A percentile compares a stretch with the other conserved stretches of the same genome.
These are phyloP conservation scores for Hanseniaspora uvarum DNA, from an alignment of 1,139 yeast genomes.

Conservation along the genomic window DNA sequence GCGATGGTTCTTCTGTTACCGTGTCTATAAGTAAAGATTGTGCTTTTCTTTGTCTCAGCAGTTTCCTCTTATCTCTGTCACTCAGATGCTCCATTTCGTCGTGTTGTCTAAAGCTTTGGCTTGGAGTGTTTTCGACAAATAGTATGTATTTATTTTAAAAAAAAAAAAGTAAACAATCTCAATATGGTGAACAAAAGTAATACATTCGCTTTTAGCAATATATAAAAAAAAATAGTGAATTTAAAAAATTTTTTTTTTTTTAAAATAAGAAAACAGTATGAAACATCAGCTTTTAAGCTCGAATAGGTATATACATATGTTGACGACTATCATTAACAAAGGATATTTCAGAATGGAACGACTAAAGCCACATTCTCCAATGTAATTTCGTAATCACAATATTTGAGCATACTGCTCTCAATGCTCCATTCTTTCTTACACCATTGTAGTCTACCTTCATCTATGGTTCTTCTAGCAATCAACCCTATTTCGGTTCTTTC, in stretches of 20 bases:
- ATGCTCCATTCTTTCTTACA: slow-evolving; percentile 25
- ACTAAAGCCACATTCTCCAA: slow-evolving; percentile 62
- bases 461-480: slow-evolving; percentile 59
- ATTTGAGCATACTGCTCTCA: slow-evolving; percentile 45
- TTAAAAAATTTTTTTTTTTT: background rate
- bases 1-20: slow-evolving; percentile 8
- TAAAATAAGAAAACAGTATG: background rate
- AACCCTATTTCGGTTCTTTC: slow-evolving; percentile 54
- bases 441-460: slow-evolving; percentile 39
- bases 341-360: slow-evolving; percentile 20
- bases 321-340: background rate
- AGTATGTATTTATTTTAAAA: background rate
- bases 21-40: slow-evolving; percentile 11
- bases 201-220: background rate
- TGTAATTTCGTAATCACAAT: slow-evolving; percentile 49
- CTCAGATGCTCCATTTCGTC: background rate
- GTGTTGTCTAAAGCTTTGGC: no score
- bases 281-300: background rate
- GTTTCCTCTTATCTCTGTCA: slow-evolving; percentile 2
- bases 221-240: background rate
- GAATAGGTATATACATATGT: background rate
- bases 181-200: background rate
- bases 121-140: no score
- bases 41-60: slow-evolving; percentile 8
- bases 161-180: background rate